Conservation (phyloP, 2,329 filamentous ascomycete genomes). For the Coccinonectria pachysandricola region DNA sequence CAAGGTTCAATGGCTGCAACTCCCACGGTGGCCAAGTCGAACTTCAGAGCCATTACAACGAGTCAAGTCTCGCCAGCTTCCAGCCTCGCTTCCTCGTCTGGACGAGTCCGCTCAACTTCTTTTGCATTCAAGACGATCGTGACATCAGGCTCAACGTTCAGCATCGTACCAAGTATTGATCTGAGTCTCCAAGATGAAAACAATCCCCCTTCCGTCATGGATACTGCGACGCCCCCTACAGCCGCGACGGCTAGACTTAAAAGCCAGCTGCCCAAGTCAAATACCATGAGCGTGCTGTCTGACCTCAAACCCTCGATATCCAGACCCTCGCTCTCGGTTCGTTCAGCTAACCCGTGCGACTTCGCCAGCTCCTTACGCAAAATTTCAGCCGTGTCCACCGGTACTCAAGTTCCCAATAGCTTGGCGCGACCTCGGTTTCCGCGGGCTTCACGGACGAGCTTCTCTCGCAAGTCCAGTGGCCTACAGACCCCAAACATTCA, state of each 20-base stretch:
- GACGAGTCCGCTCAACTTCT: no score
- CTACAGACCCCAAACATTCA: constrained; percentile 8
- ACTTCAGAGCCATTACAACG: constrained; percentile 14
- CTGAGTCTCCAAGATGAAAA: constrained; percentile 19
- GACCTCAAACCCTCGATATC: constrained; percentile 36
- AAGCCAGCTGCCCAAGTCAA: constrained; percentile 31
- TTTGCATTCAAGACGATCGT: constrained; percentile 7
- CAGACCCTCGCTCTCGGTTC: constrained; percentile 17
- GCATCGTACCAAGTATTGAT: constrained; percentile 5
- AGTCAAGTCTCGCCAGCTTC: no score
- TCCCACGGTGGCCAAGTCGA: constrained; percentile 21
- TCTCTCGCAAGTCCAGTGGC: constrained; percentile 10
- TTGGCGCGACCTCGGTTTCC: constrained; percentile 12
- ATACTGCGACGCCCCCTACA: constrained; percentile 1
- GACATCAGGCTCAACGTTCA: constrained; percentile 7
- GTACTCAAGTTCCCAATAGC: constrained; percentile 7
- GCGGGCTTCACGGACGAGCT: constrained; percentile 10
- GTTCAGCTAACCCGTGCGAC: constrained; percentile 7
- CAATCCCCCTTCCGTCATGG: constrained; percentile 5
- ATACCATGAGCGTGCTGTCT: constrained; percentile 34
- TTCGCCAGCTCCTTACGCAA: constrained; percentile 9
- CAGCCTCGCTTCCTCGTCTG: no score
- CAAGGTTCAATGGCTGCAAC: constrained; percentile 16
- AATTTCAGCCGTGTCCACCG: constrained; percentile 12
- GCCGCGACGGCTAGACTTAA: constrained; percentile 3